A percentile compares a stretch with the other conserved stretches of the same genome.
phyloP scores from a whole-genome alignment of 768 basidiomycete genomes.

The Trametopsis cervina region DNA sequence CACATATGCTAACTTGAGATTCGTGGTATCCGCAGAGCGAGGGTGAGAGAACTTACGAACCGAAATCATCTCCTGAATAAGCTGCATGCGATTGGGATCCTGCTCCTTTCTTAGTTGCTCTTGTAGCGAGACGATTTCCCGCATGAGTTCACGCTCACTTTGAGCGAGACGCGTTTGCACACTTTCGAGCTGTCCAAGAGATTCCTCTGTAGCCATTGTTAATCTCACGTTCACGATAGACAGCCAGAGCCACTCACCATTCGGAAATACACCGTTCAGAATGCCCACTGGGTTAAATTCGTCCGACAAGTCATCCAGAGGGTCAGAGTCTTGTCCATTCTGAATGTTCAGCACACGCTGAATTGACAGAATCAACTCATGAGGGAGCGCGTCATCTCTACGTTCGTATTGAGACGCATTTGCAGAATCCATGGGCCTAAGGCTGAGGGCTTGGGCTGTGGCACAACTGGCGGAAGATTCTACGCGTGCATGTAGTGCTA shows the following conservation, averaged over 20 bases:
- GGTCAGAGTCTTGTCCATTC: constrained; percentile 38
- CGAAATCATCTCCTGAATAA: constrained; percentile 94
- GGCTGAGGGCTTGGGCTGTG: too few relatives aligned
- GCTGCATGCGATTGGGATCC: constrained; percentile 82
- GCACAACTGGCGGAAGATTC: too few relatives aligned
- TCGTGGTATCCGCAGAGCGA: not conserved
- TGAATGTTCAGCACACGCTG: constrained; percentile 61
- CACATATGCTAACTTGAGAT: not conserved
- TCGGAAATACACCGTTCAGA: constrained; percentile 66
- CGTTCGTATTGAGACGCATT: constrained; percentile 2
- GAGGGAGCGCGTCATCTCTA: constrained; percentile 45
- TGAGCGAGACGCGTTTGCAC: constrained; percentile 64
- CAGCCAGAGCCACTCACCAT: constrained; percentile 48
- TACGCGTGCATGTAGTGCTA: too few relatives aligned
- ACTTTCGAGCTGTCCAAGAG: constrained; percentile 62
- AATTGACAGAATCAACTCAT: constrained; percentile 62
- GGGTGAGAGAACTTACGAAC: constrained; percentile 35
- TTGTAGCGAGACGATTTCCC: constrained; percentile 65
- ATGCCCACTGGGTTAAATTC: constrained; percentile 51
- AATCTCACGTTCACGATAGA: not conserved
- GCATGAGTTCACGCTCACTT: constrained; percentile 61
- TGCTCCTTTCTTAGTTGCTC: constrained; percentile 67
- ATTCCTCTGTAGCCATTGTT: constrained; percentile 47
- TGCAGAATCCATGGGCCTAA: not conserved
- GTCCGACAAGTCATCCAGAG: constrained; percentile 50